phyloP scores from a whole-genome alignment of 2,329 filamentous ascomycete species.

The Tolypocladium cylindrosporum region DNA sequence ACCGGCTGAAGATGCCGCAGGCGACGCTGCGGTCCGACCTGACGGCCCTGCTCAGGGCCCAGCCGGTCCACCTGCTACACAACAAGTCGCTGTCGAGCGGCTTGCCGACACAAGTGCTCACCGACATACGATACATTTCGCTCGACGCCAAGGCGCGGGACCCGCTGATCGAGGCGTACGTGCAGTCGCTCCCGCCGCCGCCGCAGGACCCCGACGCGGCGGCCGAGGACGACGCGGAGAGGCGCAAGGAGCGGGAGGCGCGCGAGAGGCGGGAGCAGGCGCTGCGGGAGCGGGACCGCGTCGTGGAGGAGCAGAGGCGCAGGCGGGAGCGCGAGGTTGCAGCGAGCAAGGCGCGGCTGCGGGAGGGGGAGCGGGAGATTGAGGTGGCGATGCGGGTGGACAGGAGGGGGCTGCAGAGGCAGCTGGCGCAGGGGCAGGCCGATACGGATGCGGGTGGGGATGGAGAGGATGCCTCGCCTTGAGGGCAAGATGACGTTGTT shows the following conservation, averaged over 20 bases:
- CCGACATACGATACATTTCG: constrained; percentile 61
- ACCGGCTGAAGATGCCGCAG: constrained; percentile 54
- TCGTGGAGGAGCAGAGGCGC: constrained; percentile 54
- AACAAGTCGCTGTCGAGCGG: constrained; percentile 43
- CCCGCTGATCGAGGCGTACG: constrained; percentile 54
- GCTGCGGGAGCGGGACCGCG: constrained; percentile 51
- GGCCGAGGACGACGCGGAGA: constrained; percentile 40
- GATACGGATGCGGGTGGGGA: constrained; percentile 4
- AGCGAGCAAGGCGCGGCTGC: constrained; percentile 48
- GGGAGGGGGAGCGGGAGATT: constrained; percentile 59
- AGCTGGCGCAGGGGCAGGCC: constrained; percentile 32
- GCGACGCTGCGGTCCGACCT: constrained; percentile 62
- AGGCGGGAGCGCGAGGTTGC: constrained; percentile 48
- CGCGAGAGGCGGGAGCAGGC: constrained; percentile 54
- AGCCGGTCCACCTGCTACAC: constrained; percentile 50
- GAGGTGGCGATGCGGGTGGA: constrained; percentile 59
- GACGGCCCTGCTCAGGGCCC: constrained; percentile 50
- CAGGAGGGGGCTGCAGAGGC: constrained; percentile 54
- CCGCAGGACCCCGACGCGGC: constrained; percentile 32
- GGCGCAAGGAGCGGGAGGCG: constrained; percentile 38
- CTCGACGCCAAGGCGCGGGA: constrained; percentile 53
- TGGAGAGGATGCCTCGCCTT: neutral
- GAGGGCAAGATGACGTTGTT: neutral
- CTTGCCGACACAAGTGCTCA: constrained; percentile 52
- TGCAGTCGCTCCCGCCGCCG: constrained; percentile 51